phyloP scores from a whole-genome alignment of 106 monocot genomes.

The Iris macrosiphon region DNA sequence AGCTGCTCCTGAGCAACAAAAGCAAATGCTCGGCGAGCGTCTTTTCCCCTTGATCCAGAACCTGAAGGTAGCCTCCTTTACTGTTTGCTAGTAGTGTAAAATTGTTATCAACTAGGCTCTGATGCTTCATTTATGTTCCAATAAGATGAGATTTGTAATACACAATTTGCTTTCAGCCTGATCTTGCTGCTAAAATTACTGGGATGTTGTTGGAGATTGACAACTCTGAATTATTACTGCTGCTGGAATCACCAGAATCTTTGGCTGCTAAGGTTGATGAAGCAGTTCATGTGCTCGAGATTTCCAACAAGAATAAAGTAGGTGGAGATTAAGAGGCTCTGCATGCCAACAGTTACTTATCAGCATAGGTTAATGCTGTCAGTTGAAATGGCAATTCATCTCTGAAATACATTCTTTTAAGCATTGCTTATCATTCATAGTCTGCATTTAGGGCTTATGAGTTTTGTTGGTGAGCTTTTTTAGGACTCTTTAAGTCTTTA shows the following conservation, averaged over 20 bases:
- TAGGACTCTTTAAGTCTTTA: too few species aligned
- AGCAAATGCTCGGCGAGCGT: constrained; percentile 52
- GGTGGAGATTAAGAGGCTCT: constrained; percentile 25
- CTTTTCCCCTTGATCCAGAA: constrained; percentile 56
- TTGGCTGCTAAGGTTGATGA: constrained; percentile 61
- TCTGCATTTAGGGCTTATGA: too few species aligned
- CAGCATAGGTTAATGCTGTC: neutral
- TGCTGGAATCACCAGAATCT: constrained; percentile 50
- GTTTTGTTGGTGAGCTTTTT: too few species aligned
- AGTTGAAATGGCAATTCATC: neutral
- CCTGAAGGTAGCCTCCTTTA: constrained; percentile 30
- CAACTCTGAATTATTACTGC: constrained; percentile 43
- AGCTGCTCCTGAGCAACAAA: constrained; percentile 33
- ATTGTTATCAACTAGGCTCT: neutral
- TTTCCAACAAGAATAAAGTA: constrained; percentile 16
- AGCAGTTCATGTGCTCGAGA: constrained; percentile 35
- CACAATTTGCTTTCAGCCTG: constrained; percentile 32
- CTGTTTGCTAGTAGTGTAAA: neutral
- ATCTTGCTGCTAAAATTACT: constrained; percentile 70
- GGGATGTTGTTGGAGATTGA: constrained; percentile 79
- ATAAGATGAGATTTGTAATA: neutral
- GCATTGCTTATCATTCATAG: too few species aligned
- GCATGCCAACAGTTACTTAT: neutral
- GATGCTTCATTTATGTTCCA: neutral
- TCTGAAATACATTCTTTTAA: too few species aligned